A percentile compares a stretch with the other conserved stretches of the same genome.
These are phyloP conservation scores for Leishmania tropica DNA, from an alignment of 208 protist genomes.

Conservation along the genomic window DNA sequence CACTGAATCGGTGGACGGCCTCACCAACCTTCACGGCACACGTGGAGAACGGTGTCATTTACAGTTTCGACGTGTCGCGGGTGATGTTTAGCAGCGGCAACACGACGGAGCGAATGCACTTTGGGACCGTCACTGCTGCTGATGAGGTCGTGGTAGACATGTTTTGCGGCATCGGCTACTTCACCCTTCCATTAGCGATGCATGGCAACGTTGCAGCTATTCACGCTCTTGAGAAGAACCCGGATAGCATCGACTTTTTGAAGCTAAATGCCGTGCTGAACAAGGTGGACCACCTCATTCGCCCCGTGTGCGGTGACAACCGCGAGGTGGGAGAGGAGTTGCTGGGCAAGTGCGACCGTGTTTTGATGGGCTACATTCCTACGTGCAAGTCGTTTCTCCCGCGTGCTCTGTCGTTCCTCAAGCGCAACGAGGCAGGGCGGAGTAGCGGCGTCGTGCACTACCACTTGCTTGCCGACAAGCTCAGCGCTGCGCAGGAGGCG, in stretches of 20 bases:
- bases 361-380: conserved; percentile 93
- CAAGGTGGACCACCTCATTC: conserved; percentile 69
- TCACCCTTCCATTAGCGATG: conserved; percentile 86
- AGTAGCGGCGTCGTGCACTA: conserved; percentile 82
- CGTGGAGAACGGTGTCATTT: conserved; percentile 90
- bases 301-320: conserved; percentile 84
- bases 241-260: conserved; percentile 74
- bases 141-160: conserved; percentile 92
- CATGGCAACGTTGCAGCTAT: conserved; percentile 56
- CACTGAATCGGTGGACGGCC: conserved; percentile 29
- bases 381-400: conserved; percentile 76
- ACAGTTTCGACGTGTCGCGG: conserved; percentile 81
- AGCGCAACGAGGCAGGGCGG: conserved; percentile 21
- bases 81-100: conserved; percentile 95
- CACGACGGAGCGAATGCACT: conserved; percentile 92
- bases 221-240: conserved; percentile 92
- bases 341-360: conserved; percentile 79
- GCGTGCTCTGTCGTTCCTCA: conserved; percentile 81
- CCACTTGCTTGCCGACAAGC: conserved; percentile 82
- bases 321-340: conserved; percentile 65
- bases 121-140: conserved; percentile 54
- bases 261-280: conserved; percentile 83
- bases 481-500: conserved; percentile 28
- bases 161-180: conserved; percentile 94
- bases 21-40: conserved; percentile 84